Conservation (phyloP, 2,329 filamentous ascomycete species). For the Aspergillus calidoustus region DNA sequence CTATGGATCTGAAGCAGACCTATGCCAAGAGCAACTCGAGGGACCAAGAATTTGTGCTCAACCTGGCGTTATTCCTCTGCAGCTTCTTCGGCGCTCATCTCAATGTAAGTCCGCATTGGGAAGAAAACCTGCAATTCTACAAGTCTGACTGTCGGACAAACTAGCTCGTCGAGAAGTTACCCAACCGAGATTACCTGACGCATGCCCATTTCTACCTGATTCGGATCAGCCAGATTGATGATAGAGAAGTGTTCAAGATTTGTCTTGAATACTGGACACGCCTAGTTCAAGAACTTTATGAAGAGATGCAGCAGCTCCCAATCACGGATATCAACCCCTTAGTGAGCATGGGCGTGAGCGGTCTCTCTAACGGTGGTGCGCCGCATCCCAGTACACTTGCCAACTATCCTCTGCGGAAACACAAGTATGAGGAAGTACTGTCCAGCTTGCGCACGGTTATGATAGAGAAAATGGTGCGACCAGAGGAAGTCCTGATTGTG, state of each 20-base stretch:
- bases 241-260: conserved; percentile 99
- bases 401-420: conserved; percentile 92
- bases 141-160: conserved; percentile 2
- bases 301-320: conserved; percentile 97
- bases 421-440: conserved; percentile 94
- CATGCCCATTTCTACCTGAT: conserved; percentile 99
- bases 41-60: conserved; percentile 98
- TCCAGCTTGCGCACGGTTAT: conserved; percentile 95
- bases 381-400: conserved; percentile 82
- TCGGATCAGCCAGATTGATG: conserved; percentile 96
- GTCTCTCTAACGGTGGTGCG: conserved; percentile 77
- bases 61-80: conserved; percentile 91
- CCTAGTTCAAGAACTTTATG: conserved; percentile 94
- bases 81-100: conserved; percentile 97
- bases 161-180: conserved; percentile 90
- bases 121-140: neutral
- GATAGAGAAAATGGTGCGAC: conserved; percentile 99
- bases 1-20: conserved; percentile 86
- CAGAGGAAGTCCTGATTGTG: conserved; percentile 97
- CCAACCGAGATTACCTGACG: conserved; percentile 90
- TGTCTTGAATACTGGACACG: conserved; percentile 99
- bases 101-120: conserved; percentile 58
- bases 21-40: conserved; percentile 89
- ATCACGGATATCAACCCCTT: conserved; percentile 92
- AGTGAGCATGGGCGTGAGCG: conserved; percentile 73